Evolutionary conservation across 192 early-diverging fungal species (phyloP).

Genomic region (Allomyces macrogynus): DNA sequence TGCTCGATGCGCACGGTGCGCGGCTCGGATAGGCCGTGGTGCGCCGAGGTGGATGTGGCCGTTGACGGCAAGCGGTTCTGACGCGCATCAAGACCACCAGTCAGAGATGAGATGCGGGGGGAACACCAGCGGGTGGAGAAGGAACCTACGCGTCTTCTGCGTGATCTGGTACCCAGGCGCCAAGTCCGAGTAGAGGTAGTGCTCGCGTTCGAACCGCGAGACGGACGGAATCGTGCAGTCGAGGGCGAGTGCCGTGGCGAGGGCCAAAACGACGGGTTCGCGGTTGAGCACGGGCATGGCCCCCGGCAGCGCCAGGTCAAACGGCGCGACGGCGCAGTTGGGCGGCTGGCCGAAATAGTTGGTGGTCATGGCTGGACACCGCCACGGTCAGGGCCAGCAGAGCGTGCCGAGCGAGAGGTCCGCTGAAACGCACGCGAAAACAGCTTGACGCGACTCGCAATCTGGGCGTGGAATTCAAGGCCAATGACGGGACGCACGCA

Average conservation of each 20-base stretch:
- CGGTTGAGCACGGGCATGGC: conserved; percentile 62
- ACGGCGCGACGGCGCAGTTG: conserved; percentile 48
- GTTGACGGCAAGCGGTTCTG: too few relatives aligned
- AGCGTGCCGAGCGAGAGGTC: too few relatives aligned
- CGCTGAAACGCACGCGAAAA: conserved; percentile 59
- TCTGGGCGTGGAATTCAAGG: conserved; percentile 75
- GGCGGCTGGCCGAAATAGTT: conserved; percentile 32
- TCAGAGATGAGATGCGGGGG: too few relatives aligned
- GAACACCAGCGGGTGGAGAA: neutral
- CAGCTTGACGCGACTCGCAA: conserved; percentile 52
- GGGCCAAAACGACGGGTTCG: conserved; percentile 48
- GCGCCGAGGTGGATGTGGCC: too few relatives aligned
- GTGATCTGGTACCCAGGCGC: conserved; percentile 92
- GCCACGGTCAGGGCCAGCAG: too few relatives aligned
- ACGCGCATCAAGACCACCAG: too few relatives aligned
- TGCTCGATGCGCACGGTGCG: conserved; percentile 48
- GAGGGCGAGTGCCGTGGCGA: conserved; percentile 51
- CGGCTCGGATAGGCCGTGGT: neutral
- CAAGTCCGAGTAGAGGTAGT: conserved; percentile 88
- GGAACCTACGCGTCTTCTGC: conserved; percentile 29
- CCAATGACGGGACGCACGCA: conserved; percentile 40
- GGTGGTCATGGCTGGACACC: conserved; percentile 6
- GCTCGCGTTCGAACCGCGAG: conserved; percentile 79
- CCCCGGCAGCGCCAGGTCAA: conserved; percentile 78
- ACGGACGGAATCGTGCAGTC: conserved; percentile 32